These are phyloP conservation scores for Penicillium pancosmium DNA, from an alignment of 495 filamentous ascomycete genomes.

Conservation along the genomic window DNA sequence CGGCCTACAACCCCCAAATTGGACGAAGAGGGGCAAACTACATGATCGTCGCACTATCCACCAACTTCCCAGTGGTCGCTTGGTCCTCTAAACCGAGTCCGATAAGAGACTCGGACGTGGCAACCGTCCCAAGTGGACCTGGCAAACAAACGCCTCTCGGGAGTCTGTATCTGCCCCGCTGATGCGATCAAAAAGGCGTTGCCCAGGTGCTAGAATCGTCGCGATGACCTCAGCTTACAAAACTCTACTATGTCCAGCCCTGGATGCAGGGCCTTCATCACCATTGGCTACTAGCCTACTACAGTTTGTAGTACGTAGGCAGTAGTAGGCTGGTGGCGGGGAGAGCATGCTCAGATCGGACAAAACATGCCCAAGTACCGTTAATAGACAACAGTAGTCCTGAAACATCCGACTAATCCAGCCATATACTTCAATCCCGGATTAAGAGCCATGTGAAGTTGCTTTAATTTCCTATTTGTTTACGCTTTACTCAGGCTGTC, in stretches of 20 bases:
- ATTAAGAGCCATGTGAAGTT: not conserved
- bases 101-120: constrained; percentile 12
- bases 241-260: not conserved
- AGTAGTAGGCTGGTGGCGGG: not conserved
- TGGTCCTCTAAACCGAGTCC: not conserved
- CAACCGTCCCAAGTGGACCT: constrained; percentile 10
- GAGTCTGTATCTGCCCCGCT: constrained; percentile 2
- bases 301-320: too few species aligned
- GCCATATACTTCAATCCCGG: not conserved
- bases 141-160: not conserved
- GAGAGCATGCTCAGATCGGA: not conserved
- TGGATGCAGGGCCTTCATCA: not conserved
- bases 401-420: not conserved
- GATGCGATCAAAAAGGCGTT: constrained; percentile 8
- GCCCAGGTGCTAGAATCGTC: not conserved
- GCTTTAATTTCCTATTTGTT: constrained; percentile 9
- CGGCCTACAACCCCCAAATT: not conserved
- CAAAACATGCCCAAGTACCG: not conserved
- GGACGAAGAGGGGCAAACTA: not conserved
- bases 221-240: constrained; percentile 5
- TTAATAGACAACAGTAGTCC: not conserved
- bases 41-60: too few species aligned
- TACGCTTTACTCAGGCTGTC: constrained; percentile 5
- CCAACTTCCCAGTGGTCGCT: not conserved
- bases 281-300: not conserved